Evolutionary conservation across 768 basidiomycete species (phyloP).

Genomic region (Suillus discolor): DNA sequence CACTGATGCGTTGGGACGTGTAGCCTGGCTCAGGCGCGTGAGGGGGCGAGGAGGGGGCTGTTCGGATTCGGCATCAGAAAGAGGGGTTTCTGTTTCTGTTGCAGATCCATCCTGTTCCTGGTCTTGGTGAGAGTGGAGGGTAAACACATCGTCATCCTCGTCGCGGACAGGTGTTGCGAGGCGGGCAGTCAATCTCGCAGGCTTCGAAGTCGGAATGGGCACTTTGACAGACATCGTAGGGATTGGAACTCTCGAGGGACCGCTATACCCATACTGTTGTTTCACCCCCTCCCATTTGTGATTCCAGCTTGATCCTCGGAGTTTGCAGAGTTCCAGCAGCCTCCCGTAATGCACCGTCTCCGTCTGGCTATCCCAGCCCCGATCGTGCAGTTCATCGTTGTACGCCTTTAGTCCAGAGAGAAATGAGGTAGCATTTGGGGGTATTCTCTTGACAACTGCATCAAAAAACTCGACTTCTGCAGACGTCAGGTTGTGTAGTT

Average conservation of each 20-base stretch:
- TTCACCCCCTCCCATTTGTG: slow-evolving; percentile 82
- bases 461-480: slow-evolving; percentile 75
- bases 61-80: slow-evolving; percentile 15
- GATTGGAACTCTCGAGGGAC: slow-evolving; percentile 16
- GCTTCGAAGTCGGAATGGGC: slow-evolving; percentile 17
- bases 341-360: slow-evolving; percentile 85
- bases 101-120: slow-evolving; percentile 22
- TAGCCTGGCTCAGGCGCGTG: slow-evolving; percentile 6
- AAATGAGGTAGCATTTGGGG: slow-evolving; percentile 71
- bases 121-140: slow-evolving; percentile 46
- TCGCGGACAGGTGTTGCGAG: slow-evolving; percentile 32
- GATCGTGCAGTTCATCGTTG: slow-evolving; percentile 73
- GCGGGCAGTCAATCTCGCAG: slow-evolving; percentile 26
- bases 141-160: slow-evolving; percentile 44
- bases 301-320: slow-evolving; percentile 80
- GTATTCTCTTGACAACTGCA: slow-evolving; percentile 69
- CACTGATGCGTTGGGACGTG: slow-evolving; percentile 12
- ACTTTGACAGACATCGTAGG: slow-evolving; percentile 21
- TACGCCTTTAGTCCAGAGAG: slow-evolving; percentile 85
- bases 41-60: slow-evolving; percentile 9
- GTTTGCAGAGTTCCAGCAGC: slow-evolving; percentile 77
- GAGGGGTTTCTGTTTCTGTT: slow-evolving; percentile 20
- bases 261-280: slow-evolving; percentile 47
- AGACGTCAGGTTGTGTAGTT: slow-evolving; percentile 51
- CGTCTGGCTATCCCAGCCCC: slow-evolving; percentile 71